Evolutionary conservation across 2,329 filamentous ascomycete genomes (phyloP).

Genomic region (Purpureocillium takamizusanense): DNA sequence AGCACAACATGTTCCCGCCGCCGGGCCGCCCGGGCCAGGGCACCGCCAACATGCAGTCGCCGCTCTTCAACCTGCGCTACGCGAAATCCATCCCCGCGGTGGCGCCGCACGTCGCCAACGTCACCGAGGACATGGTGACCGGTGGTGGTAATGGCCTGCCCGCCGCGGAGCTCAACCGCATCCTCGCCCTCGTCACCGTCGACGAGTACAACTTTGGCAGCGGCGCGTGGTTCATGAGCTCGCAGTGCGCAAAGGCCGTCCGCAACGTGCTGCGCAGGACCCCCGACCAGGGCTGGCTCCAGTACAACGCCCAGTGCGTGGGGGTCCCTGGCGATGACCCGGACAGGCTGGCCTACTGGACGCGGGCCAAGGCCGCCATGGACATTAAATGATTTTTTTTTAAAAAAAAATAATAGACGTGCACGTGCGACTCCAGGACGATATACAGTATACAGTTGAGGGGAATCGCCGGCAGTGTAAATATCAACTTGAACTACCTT

Average conservation of each 20-base stretch:
- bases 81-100: slow-evolving; percentile 33
- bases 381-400: too few relatives aligned
- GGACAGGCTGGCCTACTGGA: slow-evolving; percentile 30
- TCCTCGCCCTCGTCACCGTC: too few relatives aligned
- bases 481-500: too few relatives aligned
- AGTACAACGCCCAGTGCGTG: slow-evolving; percentile 39
- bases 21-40: slow-evolving; percentile 57
- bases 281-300: slow-evolving; percentile 31
- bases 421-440: too few relatives aligned
- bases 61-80: slow-evolving; percentile 35
- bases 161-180: too few relatives aligned
- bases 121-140: too few relatives aligned
- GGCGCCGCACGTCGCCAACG: slow-evolving; percentile 19
- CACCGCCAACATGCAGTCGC: slow-evolving; percentile 49
- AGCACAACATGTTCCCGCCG: slow-evolving; percentile 46
- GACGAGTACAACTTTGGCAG: slow-evolving; percentile 47
- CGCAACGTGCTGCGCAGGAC: slow-evolving; percentile 20
- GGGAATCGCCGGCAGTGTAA: too few relatives aligned
- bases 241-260: slow-evolving; percentile 29
- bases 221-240: slow-evolving; percentile 41
- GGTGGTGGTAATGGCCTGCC: too few relatives aligned
- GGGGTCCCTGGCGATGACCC: slow-evolving; percentile 18
- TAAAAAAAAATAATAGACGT: too few relatives aligned
- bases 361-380: slow-evolving; percentile 38
- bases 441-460: too few relatives aligned